Percentiles rank a stretch among this genome's conserved stretches.
These are phyloP conservation scores for Podospora comata DNA, from an alignment of 495 filamentous ascomycete genomes.

Conservation along the genomic window DNA sequence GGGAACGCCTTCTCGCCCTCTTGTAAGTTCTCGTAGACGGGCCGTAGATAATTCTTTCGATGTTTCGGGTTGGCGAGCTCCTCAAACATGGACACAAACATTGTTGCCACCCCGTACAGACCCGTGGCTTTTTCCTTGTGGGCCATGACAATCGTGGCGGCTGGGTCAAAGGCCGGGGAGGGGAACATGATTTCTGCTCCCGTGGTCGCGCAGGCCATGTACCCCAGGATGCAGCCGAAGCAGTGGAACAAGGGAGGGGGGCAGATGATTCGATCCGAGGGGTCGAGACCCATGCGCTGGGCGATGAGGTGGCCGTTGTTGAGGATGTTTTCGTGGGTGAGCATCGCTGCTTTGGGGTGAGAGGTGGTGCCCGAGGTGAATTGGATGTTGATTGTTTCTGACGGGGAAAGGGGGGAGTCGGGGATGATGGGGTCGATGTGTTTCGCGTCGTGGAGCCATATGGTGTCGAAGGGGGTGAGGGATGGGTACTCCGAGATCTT, in stretches of 20 bases:
- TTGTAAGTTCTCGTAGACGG: background rate
- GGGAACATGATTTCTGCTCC: conserved; percentile 84
- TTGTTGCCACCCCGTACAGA: conserved; percentile 90
- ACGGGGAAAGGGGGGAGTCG: conserved; percentile 51
- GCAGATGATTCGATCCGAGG: conserved; percentile 63
- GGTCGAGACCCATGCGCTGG: conserved; percentile 61
- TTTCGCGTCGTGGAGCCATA: conserved; percentile 24
- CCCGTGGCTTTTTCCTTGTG: conserved; percentile 77
- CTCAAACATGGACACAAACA: conserved; percentile 88
- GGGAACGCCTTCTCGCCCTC: conserved; percentile 25
- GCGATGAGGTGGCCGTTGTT: conserved; percentile 75
- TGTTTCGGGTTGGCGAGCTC: conserved; percentile 56
- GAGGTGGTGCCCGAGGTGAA: conserved; percentile 94
- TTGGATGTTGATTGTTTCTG: conserved; percentile 90
- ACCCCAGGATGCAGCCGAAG: conserved; percentile 86
- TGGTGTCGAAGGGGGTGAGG: conserved; percentile 48
- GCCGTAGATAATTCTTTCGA: background rate
- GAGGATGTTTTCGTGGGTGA: conserved; percentile 78
- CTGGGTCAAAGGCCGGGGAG: conserved; percentile 79
- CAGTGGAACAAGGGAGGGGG: conserved; percentile 73
- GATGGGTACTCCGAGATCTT: conserved; percentile 22
- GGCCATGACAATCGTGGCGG: conserved; percentile 64
- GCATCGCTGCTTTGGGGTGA: conserved; percentile 85
- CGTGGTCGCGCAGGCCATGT: conserved; percentile 91
- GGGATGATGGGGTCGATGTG: conserved; percentile 40